Conservation (phyloP, 805 yeast genomes). For the Komagataella mondaviorum region DNA sequence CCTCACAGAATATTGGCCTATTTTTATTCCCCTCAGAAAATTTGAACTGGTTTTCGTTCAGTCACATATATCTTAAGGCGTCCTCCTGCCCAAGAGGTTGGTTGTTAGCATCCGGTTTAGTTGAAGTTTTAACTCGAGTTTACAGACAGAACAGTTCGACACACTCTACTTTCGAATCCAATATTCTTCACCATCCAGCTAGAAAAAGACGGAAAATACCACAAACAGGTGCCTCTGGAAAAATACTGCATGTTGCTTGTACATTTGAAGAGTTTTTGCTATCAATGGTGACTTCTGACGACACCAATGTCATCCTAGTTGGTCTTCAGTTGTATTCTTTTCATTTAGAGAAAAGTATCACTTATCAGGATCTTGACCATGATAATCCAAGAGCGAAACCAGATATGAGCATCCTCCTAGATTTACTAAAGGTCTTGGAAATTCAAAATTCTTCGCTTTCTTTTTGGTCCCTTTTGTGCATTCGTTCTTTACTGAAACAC, state of each 20-base stretch:
- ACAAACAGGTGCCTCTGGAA: background rate
- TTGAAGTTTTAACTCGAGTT: background rate
- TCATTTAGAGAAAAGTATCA: background rate
- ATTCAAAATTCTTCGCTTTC: background rate
- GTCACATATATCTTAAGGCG: background rate
- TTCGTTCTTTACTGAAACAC: background rate
- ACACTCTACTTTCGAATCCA: background rate
- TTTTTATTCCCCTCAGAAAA: background rate
- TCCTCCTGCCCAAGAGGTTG: background rate
- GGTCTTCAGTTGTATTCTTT: background rate
- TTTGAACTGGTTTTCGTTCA: background rate
- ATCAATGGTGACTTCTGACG: background rate
- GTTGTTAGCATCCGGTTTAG: background rate
- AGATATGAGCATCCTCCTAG: background rate
- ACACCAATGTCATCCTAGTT: background rate
- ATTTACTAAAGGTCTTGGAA: background rate
- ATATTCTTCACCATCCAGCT: background rate
- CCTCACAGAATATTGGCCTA: background rate
- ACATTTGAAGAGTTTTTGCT: background rate
- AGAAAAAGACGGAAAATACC: background rate
- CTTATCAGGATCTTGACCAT: background rate
- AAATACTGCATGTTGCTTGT: background rate
- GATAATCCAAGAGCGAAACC: background rate
- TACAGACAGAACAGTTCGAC: background rate
- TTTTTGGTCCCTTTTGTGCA: constrained; percentile 4